Evolutionary conservation across 164 flowering plant genomes (phyloP), one percentile per base, ranked within the genome.

Genomic region (Magnolia kwangsiensis): DNA sequence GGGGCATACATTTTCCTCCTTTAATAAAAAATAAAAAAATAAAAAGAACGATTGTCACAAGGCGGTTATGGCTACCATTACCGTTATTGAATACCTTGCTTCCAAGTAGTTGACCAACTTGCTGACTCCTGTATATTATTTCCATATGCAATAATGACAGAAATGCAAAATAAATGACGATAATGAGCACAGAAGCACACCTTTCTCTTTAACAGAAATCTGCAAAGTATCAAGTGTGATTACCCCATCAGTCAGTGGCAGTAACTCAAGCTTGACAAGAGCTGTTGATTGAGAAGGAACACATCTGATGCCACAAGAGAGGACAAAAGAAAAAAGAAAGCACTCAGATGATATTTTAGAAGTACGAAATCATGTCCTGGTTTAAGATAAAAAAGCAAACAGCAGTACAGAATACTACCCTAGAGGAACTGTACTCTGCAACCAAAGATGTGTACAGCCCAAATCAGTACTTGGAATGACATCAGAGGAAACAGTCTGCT

Each of bases 371-470:
- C 58, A 19, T 45, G 27, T 19, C 20, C 50, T 11, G 16, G 1
- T 23, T 51, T 13, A 75, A 51, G 27, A 50, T 51, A 23, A 23
- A 37, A 3, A 37, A 63, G 27, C 21, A 78, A 63, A 3, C 68
- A 74, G 31, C n/a, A 61, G 8, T 11, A 77, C 58, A 77, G 18
- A 45, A n/a, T 73, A 74, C 85, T 91, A 96, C 99, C 99, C 99
- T n/a, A 96, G 79, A 73, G 99, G 99, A 86, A 93, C 93, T 85
- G 94, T 87, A 73, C 99, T 96, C 85, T 94, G 98, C 82, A 96
- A 88, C 98, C 98, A 96, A 50, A 94, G 81, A 85, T 96, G 99
- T 0, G 95, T 88, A 81, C 98, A 92, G 51, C 90, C 87, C 80
- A 89, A 77, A 74, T 86, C 93, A 83, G 87, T 68, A 71, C 80